Evolutionary conservation across 139 green algal species (phyloP).

Genomic region (Pleodorina starrii): DNA sequence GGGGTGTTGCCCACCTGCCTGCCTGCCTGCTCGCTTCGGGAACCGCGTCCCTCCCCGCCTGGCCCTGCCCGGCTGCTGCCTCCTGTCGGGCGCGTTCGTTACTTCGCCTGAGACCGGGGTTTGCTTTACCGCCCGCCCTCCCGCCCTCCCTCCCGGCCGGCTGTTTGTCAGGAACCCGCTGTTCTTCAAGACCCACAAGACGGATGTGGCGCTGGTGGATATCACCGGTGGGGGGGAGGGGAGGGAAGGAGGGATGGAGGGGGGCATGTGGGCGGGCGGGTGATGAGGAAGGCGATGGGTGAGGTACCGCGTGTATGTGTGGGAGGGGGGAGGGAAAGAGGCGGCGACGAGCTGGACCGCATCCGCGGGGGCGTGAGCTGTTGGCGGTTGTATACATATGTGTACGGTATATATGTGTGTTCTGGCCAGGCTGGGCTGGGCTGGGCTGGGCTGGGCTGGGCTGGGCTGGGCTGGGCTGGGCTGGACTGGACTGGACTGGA

Average conservation of each 20-base stretch:
- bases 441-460: too few relatives aligned
- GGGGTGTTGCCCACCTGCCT: background rate
- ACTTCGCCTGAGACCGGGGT: background rate
- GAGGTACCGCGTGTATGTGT: background rate
- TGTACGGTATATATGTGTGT: background rate
- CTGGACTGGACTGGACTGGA: too few relatives aligned
- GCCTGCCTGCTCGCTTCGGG: background rate
- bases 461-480: too few relatives aligned
- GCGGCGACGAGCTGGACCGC: background rate
- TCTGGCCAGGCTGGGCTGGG: too few relatives aligned
- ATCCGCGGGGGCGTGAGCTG: too few relatives aligned
- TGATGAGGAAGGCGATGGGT: background rate
- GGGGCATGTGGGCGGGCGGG: background rate
- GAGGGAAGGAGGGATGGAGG: background rate
- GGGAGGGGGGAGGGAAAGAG: background rate
- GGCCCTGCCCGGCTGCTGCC: background rate
- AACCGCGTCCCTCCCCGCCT: background rate
- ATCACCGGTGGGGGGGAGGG: slow-evolving; percentile 52
- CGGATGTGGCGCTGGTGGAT: slow-evolving; percentile 65
- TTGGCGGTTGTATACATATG: background rate
- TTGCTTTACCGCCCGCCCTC: background rate
- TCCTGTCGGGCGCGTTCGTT: background rate
- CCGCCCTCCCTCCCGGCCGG: background rate
- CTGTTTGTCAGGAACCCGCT: slow-evolving; percentile 69
- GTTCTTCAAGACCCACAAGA: slow-evolving; percentile 71